A percentile compares a stretch with the other conserved stretches of the same genome.
phyloP scores from a whole-genome alignment of 345 rosid genomes.

The Hevea brasiliensis region DNA sequence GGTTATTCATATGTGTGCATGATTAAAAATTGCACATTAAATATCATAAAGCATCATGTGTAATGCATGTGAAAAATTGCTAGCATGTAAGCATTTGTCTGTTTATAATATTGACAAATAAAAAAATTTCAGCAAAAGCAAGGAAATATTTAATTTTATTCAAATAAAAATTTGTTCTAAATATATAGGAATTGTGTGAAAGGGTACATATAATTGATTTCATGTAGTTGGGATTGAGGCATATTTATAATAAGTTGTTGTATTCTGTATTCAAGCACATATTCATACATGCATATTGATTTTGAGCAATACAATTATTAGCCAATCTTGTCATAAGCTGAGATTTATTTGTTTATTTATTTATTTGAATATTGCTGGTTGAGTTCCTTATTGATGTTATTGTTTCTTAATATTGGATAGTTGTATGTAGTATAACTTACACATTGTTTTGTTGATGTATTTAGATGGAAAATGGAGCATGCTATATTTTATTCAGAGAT shows the following conservation, averaged over 20 bases:
- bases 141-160: background rate
- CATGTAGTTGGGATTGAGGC: background rate
- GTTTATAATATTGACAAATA: background rate
- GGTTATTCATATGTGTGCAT: background rate
- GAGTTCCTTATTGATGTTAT: background rate
- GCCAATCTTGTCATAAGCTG: background rate
- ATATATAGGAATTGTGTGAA: background rate
- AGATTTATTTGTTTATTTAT: background rate
- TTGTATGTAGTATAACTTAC: slow-evolving; percentile 8
- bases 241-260: background rate
- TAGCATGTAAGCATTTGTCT: background rate
- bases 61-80: background rate
- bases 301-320: background rate
- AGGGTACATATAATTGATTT: background rate
- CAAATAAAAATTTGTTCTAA: background rate
- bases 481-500: slow-evolving; percentile 59
- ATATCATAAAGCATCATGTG: background rate
- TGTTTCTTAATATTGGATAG: slow-evolving; percentile 1
- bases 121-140: background rate
- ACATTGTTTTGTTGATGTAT: slow-evolving; percentile 17
- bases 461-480: slow-evolving; percentile 51
- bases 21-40: background rate
- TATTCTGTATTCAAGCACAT: background rate
- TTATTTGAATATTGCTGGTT: slow-evolving; percentile 1
- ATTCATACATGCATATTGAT: background rate